Evolutionary conservation across 805 yeast genomes (phyloP), one percentile per base, ranked within the genome.

Genomic region (Jamesozyma spencerorum): DNA sequence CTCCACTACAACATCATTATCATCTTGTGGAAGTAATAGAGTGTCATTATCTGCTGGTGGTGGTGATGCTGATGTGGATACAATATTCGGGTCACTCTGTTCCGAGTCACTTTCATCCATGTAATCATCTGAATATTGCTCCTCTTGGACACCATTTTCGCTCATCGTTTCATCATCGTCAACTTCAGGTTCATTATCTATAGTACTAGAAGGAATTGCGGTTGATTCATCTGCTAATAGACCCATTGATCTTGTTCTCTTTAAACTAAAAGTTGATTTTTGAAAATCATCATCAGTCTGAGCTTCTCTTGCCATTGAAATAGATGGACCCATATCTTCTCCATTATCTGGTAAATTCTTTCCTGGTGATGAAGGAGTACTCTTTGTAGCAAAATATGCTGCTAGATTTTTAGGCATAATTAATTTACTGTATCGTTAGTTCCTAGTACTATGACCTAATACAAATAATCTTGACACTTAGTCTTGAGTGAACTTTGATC

Each of bases 201-300:
- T 5, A 40, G 11, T 18, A 30, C n/a, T 17, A 27, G 12, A 12
- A 2, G 15, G 13, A 10, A 11, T 17, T 13, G 13, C 31, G 7
- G 12, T 11, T 8, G 42, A 17, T 63, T 71, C 35, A 46, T 79
- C 85, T 53, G 82, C 94, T 49, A 85, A 65, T 12, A 84, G 60
- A 1, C 95, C 95, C 70, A 85, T 68, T 6, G 92, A 81, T 53
- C 92, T 71, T 27, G 95, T 85, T 55, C 95, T 66, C 53, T 85
- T 85, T 53, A 85, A 65, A 51, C 77, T 78, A 58, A 81, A 85
- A 3, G 90, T 73, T 5, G 85, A 73, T 42, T 71, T 74, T 40
- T 76, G 70, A 54, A 85, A 85, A 51, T 81, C 82, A 37, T 73
- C 77, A 44, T 79, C 85, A 57, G 78, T 79, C 35, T 73, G 69